Percentiles rank a stretch among this genome's conserved stretches.
Evolutionary conservation across 192 early-diverging fungal species (phyloP).

Genomic region (Coemansia sp.): DNA sequence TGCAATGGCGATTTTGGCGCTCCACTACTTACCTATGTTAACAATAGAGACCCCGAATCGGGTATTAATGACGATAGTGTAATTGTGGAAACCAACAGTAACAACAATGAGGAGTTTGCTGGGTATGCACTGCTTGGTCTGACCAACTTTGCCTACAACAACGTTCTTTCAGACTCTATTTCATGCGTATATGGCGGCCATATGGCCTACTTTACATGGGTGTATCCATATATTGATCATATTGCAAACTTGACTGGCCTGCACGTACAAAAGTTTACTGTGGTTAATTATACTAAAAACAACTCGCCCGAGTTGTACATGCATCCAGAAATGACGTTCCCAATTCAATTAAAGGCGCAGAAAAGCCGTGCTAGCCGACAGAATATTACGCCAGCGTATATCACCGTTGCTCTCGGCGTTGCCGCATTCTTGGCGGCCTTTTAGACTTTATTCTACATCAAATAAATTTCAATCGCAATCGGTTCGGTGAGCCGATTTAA

Average conservation of each 20-base stretch:
- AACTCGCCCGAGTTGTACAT: constrained; percentile 1
- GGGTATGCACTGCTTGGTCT: not conserved
- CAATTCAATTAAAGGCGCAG: constrained; percentile 4
- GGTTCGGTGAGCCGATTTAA: too few species aligned
- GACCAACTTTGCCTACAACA: constrained; percentile 1
- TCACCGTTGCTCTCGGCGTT: not conserved
- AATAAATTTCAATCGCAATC: too few species aligned
- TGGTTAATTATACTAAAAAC: not conserved
- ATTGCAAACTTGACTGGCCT: constrained; percentile 3
- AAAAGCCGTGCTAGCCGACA: not conserved
- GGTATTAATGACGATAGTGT: not conserved
- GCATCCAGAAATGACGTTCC: constrained; percentile 1
- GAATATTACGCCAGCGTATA: not conserved
- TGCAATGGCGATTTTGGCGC: constrained; percentile 1
- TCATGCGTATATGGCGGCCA: not conserved
- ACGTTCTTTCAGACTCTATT: not conserved
- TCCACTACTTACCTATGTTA: not conserved
- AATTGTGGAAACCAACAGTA: not conserved
- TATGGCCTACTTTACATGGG: not conserved
- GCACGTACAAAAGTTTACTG: constrained; percentile 14
- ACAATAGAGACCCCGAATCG: not conserved
- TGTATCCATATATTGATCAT: constrained; percentile 6
- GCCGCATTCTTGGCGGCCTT: not conserved
- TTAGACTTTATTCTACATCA: too few species aligned
- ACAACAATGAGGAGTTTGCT: constrained; percentile 2